Evolutionary conservation across 2,329 filamentous ascomycete genomes (phyloP).

Genomic region (Ascochyta fabae): DNA sequence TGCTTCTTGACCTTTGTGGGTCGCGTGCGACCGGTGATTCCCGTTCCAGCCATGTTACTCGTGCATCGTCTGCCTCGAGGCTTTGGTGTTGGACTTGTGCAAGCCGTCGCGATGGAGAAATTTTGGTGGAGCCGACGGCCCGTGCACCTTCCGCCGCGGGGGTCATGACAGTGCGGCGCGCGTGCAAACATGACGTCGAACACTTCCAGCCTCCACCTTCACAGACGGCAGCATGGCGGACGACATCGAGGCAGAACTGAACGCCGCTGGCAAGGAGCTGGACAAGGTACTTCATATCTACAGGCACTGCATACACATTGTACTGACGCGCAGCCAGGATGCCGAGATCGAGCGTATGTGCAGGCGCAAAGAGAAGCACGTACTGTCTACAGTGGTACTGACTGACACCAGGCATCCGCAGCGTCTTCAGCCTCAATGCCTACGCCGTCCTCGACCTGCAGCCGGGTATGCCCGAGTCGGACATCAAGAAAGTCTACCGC

Average conservation of each 20-base stretch:
- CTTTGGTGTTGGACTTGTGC: background rate
- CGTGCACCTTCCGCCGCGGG: slow-evolving; percentile 34
- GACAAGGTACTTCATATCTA: slow-evolving; percentile 68
- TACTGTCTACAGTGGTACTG: background rate
- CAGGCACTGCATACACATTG: background rate
- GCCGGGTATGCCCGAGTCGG: slow-evolving; percentile 91
- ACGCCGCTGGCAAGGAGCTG: slow-evolving; percentile 86
- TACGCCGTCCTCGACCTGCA: slow-evolving; percentile 96
- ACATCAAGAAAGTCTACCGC: slow-evolving; percentile 94
- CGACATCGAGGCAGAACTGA: slow-evolving; percentile 72
- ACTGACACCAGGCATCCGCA: slow-evolving; percentile 67
- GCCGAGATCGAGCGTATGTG: slow-evolving; percentile 81
- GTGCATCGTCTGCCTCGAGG: slow-evolving; percentile 10
- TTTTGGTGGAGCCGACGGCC: slow-evolving; percentile 34
- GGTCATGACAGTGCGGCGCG: slow-evolving; percentile 2
- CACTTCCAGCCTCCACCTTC: slow-evolving; percentile 4
- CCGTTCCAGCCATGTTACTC: slow-evolving; percentile 36
- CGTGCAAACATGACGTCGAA: background rate
- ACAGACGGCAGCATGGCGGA: slow-evolving; percentile 55
- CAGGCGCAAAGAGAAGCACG: background rate
- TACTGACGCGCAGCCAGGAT: slow-evolving; percentile 64
- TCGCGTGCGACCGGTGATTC: slow-evolving; percentile 51
- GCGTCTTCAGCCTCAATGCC: slow-evolving; percentile 82
- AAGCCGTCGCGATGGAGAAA: slow-evolving; percentile 13
- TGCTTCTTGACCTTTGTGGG: slow-evolving; percentile 64